Evolutionary conservation across 805 yeast species (phyloP), one percentile per base, ranked within the genome.

Genomic region (Cyberlindnera maritima): DNA sequence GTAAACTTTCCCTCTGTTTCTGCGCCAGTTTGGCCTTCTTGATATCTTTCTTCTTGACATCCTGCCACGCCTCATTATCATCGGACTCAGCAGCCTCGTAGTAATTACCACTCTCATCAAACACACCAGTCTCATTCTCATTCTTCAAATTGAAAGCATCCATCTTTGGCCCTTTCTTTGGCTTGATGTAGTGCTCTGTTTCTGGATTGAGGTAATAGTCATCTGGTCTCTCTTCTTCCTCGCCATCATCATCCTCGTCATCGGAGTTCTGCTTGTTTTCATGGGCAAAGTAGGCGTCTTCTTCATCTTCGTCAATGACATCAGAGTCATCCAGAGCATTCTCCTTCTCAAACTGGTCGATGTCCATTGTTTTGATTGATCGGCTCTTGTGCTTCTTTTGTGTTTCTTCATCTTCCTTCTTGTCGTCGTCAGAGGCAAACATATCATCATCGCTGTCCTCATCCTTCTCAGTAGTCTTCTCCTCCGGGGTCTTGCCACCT

Each of bases 111-210:
- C 75, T 77, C 33, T 65, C 70, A 54, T 83, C 89, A 57, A 82
- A 81, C 3, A 62, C 61, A 2, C 90, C 92, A 39, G 76, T 79
- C 44, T 74, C 74, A 36, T 69, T 62, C 55, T 86, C 92, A 17
- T 76, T 69, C 20, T 72, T 63, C 37, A 86, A 62, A 59, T 79
- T 75, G 63, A 86, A 86, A 0, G 86, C 77, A 48, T 85, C 91
- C 2, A 86, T 49, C 49, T 75, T 74, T 1, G 82, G 69, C 12
- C 48, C 60, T 8, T 44, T 36, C 17, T 20, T 44, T 2, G 54
- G 50, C 29, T 23, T 33, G 1, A 26, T 35, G 58, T 61, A 39
- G 29, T 37, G 45, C 32, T 51, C 46, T n/a, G 44, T 28, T 32
- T 57, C 63, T 20, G 42, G 61, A 21, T 50, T 54, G 5, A 54